Conservation (phyloP, 371 early-diverging fungal genomes). For the Fennellomyces sp. region DNA sequence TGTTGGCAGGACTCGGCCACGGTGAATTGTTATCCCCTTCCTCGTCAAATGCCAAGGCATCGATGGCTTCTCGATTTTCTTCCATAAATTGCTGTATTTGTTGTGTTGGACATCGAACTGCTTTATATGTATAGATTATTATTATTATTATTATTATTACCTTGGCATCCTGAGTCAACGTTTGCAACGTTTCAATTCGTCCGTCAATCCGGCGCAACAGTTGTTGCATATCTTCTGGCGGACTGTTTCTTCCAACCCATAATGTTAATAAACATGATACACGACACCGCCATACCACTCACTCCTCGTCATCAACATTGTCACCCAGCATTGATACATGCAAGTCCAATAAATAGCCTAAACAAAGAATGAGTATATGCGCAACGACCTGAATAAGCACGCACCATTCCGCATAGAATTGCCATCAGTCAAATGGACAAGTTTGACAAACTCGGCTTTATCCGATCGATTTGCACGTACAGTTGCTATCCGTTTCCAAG, state of each 20-base stretch:
- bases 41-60: constrained; percentile 19
- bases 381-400: background rate
- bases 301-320: constrained; percentile 17
- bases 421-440: constrained; percentile 16
- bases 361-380: background rate
- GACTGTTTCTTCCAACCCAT: background rate
- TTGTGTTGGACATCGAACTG: background rate
- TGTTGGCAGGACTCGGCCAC: background rate
- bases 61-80: constrained; percentile 12
- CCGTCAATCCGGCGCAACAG: constrained; percentile 8
- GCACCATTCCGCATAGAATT: constrained; percentile 14
- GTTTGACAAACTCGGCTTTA: constrained; percentile 26
- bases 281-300: background rate
- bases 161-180: constrained; percentile 15
- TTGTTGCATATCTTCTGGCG: constrained; percentile 1
- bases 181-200: constrained; percentile 13
- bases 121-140: background rate
- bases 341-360: constrained; percentile 28
- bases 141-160: constrained; percentile 4
- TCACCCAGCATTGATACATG: constrained; percentile 37
- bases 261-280: too few relatives aligned
- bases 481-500: background rate
- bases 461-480: constrained; percentile 19
- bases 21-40: background rate
- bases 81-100: constrained; percentile 16